Evolutionary conservation across 2,329 filamentous ascomycete species (phyloP).

Genomic region (Phoma herbarum): DNA sequence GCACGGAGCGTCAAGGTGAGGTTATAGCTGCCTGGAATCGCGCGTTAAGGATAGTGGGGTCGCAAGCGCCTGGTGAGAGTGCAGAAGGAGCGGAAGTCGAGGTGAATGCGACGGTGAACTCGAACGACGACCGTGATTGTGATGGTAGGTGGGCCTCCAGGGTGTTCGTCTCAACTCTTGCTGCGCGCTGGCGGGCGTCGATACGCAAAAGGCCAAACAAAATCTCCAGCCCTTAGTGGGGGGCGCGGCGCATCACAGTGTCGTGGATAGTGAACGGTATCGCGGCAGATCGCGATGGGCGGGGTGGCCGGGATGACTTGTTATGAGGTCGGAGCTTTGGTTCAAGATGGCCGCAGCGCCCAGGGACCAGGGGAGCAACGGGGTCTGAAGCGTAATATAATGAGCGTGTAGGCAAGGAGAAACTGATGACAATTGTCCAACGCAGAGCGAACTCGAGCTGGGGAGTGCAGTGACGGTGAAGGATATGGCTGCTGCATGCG

Average conservation of each 20-base stretch:
- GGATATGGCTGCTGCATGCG: constrained; percentile 10
- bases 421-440: neutral
- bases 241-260: constrained; percentile 20
- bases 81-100: constrained; percentile 14
- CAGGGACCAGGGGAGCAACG: constrained; percentile 14
- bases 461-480: constrained; percentile 6
- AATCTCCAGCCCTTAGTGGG: constrained; percentile 16
- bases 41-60: constrained; percentile 10
- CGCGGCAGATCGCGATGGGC: constrained; percentile 16
- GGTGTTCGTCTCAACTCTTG: constrained; percentile 27
- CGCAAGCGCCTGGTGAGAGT: constrained; percentile 12
- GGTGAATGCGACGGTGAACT: constrained; percentile 30
- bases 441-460: constrained; percentile 21
- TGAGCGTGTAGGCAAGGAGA: constrained; percentile 16
- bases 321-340: constrained; percentile 26
- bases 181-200: constrained; percentile 19
- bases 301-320: constrained; percentile 26
- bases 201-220: constrained; percentile 22
- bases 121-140: constrained; percentile 26
- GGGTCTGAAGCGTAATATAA: constrained; percentile 4
- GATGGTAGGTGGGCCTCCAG: constrained; percentile 19
- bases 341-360: constrained; percentile 18
- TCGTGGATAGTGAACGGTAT: constrained; percentile 9
- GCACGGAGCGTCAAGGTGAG: constrained; percentile 5
- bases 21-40: constrained; percentile 1